Base-by-base conservation (phyloP, 805 yeast species). In the Kazachstania africana region DNA sequence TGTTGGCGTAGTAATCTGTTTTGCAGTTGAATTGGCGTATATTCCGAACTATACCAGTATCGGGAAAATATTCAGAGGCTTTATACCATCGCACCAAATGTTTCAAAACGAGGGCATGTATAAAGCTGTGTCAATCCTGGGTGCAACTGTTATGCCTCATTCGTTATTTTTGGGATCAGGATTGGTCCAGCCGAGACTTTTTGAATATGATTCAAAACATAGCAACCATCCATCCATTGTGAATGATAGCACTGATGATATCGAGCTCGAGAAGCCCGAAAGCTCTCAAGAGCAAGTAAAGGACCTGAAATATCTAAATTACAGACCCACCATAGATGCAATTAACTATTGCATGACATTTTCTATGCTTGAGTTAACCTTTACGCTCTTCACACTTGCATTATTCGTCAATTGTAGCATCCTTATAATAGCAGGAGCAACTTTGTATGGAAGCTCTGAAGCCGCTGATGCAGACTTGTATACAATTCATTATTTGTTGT, bases 71-170 rank as follows among this genome's bases (percentile, higher is more conserved):
- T 59, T 72, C 34, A 61, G 69, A 46, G 94, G 94, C 1, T 80
- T 70, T 49, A 61, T 81, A 14, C 94, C 95, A 1, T 62, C 70
- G 1, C 39, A 42, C 8, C 57, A 59, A 15, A 55, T 72, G 49
- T 59, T 63, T 27, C 72, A 70, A 40, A 70, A 68, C 44, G 66
- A 70, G 47, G 88, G 93, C 4, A 60, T 81, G 27, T 81, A 76
- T 45, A 60, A 78, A 25, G 75, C 87, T 16, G 67, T 84, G 39
- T 91, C 94, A 8, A 79, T 84, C 36, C 64, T 84, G 28, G 95
- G 95, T 36, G 95, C 95, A 10, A 84, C 95, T 2, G 88, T 87
- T 16, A 85, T 85, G 96, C 95, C 95, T 6, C 96, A 87, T 50
- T 78, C 91, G 2, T 61, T 85, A 31, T 85, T 79, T 48, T 64